Conservation (phyloP, 2,329 filamentous ascomycete genomes). For the Stenocarpella maydis region DNA sequence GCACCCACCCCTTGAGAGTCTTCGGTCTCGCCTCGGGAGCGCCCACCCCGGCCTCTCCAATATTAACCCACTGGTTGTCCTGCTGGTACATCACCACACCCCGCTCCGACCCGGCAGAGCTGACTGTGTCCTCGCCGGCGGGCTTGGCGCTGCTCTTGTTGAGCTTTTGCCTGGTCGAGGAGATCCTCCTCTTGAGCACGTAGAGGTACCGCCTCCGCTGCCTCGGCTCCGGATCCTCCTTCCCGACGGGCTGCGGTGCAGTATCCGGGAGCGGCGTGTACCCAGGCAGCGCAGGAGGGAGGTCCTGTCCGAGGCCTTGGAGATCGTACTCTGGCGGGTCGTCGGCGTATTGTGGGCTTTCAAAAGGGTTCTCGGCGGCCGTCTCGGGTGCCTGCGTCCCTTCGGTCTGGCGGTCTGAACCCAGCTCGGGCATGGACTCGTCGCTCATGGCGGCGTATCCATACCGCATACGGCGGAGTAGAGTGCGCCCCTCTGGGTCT, state of each 20-base stretch:
- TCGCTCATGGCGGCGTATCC: conserved; percentile 21
- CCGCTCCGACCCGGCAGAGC: conserved; percentile 14
- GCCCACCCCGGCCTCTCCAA: not conserved
- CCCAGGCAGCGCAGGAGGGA: conserved; percentile 5
- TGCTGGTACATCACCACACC: conserved; percentile 27
- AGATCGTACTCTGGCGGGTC: conserved; percentile 15
- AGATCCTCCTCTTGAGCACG: conserved; percentile 24
- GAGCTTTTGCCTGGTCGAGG: conserved; percentile 9
- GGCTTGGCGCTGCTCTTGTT: conserved; percentile 13
- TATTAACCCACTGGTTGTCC: conserved; percentile 9
- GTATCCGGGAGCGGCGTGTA: conserved; percentile 14
- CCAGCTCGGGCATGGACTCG: not conserved
- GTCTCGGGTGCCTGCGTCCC: not conserved
- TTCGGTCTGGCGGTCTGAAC: conserved; percentile 8
- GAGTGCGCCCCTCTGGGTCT: conserved; percentile 8
- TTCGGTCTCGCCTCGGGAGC: not conserved
- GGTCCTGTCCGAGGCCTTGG: not conserved
- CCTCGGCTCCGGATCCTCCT: conserved; percentile 5
- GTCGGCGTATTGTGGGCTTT: not conserved
- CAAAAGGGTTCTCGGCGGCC: not conserved
- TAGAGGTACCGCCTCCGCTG: conserved; percentile 25
- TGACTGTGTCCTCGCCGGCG: not conserved
- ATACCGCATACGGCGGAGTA: conserved; percentile 18
- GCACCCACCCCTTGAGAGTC: conserved; percentile 16
- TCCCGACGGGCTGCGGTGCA: not conserved